Base-by-base conservation (phyloP, 1,284 basidiomycete genomes). In the Ustilago esculenta region DNA sequence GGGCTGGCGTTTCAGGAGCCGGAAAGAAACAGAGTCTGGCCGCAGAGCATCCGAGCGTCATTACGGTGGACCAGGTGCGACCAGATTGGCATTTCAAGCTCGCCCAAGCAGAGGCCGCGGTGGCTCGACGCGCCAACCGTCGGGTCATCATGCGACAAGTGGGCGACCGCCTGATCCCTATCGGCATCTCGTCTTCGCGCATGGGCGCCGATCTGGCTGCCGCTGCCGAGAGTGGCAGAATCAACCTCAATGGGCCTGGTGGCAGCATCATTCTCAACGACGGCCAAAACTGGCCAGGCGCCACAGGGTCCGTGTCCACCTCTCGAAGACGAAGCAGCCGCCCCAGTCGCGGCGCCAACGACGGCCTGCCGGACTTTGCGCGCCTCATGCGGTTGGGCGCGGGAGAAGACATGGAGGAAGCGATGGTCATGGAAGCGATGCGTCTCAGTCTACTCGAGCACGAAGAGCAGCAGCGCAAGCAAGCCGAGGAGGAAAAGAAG, bases 341-440 rank as follows among this genome's bases (percentile, higher is more conserved):
- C 21, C 60, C 60, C 21, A 67, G 56, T 36, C 51, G 64, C 5
- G 54, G 61, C 12, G 65, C 39, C 17, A 46, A 20, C 15, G 57
- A 57, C 4, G 60, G 69, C 11, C 21, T 66, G 37, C 53, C 46
- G 5, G 93, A 63, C 88, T 91, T 45, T 90, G 96, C 53, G 88
- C 90, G 68, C 91, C 93, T 52, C 89, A 91, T 42, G 92, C 93
- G 33, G 87, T 90, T 33, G 87, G 94, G 63, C 87, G 93, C 42
- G 35, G 90, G 90, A 12, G 89, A 90, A 79, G 92, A 94, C 83
- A 82, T 94, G 61, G 92, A 95, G 84, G 92, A 95, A 91, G 84
- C 98, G 42, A 97, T 98, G 94, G 86, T 99, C 50, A 94, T 95
- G 92, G 95, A 98, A 84, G 96, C 95, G 1, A 97, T 99, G 94